phyloP scores from a whole-genome alignment of 2,329 filamentous ascomycete genomes.

The Aspergillus uvarum region DNA sequence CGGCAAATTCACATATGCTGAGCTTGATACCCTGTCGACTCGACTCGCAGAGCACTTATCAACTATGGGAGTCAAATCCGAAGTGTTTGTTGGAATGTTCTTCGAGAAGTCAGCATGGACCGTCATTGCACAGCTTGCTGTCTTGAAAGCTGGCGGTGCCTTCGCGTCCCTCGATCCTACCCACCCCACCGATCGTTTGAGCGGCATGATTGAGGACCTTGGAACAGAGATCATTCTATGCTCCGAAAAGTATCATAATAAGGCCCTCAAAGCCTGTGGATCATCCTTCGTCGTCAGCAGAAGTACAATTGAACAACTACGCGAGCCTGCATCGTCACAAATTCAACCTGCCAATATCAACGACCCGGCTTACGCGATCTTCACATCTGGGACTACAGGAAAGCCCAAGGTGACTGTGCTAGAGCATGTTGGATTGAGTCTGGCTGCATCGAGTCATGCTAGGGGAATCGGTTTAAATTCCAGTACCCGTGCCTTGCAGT shows the following conservation, averaged over 20 bases:
- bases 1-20: conserved; percentile 37
- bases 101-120: conserved; percentile 48
- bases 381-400: conserved; percentile 58
- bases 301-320: conserved; percentile 28
- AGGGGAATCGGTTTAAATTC: conserved; percentile 51
- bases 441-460: conserved; percentile 54
- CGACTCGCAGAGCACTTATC: conserved; percentile 38
- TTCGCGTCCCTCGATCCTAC: conserved; percentile 45
- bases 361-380: conserved; percentile 59
- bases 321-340: conserved; percentile 20
- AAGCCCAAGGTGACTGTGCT: conserved; percentile 63
- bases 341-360: conserved; percentile 19
- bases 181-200: conserved; percentile 39
- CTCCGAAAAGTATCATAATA: conserved; percentile 31
- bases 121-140: conserved; percentile 42
- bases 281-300: conserved; percentile 31
- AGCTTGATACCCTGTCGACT: conserved; percentile 40
- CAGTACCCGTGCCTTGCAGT: conserved; percentile 59
- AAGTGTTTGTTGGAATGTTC: conserved; percentile 40
- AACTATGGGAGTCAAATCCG: conserved; percentile 40
- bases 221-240: conserved; percentile 35
- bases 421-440: conserved; percentile 59
- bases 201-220: conserved; percentile 37
- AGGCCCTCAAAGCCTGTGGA: conserved; percentile 30
- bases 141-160: conserved; percentile 44